Conservation (phyloP, 2,329 filamentous ascomycete species). For the Pseudocercospora crystallina region DNA sequence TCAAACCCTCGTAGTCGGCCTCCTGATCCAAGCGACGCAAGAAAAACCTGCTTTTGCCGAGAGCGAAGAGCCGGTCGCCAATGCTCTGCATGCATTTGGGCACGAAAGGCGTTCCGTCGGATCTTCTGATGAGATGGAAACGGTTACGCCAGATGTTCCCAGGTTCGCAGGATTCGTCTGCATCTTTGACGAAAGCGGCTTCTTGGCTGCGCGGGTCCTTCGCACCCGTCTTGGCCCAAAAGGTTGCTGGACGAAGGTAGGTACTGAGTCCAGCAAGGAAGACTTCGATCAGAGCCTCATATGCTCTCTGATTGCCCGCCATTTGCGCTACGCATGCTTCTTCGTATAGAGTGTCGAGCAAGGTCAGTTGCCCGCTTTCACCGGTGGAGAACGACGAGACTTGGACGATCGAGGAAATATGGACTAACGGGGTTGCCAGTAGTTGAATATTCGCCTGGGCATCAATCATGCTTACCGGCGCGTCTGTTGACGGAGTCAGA, state of each 20-base stretch:
- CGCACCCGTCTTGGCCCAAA: slow-evolving; percentile 78
- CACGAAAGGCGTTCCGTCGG: slow-evolving; percentile 62
- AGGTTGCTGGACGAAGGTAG: slow-evolving; percentile 75
- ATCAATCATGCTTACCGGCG: slow-evolving; percentile 66
- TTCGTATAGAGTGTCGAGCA: slow-evolving; percentile 76
- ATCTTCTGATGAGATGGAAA: slow-evolving; percentile 65
- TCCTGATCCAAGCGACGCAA: slow-evolving; percentile 64
- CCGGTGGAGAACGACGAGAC: slow-evolving; percentile 37
- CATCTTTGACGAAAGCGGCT: slow-evolving; percentile 74
- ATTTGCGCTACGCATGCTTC: slow-evolving; percentile 69
- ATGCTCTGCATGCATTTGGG: slow-evolving; percentile 73
- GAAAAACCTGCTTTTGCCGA: slow-evolving; percentile 85
- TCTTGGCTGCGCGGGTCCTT: slow-evolving; percentile 34
- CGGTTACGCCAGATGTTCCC: slow-evolving; percentile 73
- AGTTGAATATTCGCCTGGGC: slow-evolving; percentile 59
- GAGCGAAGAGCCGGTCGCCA: slow-evolving; percentile 73
- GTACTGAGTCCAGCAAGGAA: slow-evolving; percentile 81
- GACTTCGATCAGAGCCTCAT: slow-evolving; percentile 63
- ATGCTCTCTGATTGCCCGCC: slow-evolving; percentile 61
- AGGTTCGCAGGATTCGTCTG: slow-evolving; percentile 54
- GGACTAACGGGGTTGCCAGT: slow-evolving; percentile 56
- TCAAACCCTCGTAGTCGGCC: neutral
- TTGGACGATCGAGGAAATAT: slow-evolving; percentile 63
- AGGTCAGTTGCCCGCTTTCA: slow-evolving; percentile 59
- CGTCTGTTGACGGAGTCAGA: slow-evolving; percentile 53